These are phyloP conservation scores for Pseudogymnoascus sp. DNA, from an alignment of 2,329 filamentous ascomycete species.

Conservation along the genomic window DNA sequence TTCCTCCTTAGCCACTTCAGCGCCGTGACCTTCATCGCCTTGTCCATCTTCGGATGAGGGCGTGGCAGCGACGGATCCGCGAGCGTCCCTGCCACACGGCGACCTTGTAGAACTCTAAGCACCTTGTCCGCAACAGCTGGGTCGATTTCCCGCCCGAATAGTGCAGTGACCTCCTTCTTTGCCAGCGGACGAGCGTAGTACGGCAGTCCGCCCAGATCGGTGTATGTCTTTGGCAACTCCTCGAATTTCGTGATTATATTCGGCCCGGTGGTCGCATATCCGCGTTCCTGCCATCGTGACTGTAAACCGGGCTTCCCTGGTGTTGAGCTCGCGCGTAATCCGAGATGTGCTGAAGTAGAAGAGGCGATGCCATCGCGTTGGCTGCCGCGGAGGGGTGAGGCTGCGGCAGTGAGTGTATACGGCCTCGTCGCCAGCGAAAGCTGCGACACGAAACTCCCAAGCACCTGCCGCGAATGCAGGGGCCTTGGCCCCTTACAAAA, in stretches of 20 bases:
- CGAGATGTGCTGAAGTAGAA: not conserved
- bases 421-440: not conserved
- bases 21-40: constrained; percentile 36
- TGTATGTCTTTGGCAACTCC: constrained; percentile 48
- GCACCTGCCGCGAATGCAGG: not conserved
- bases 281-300: constrained; percentile 1
- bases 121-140: constrained; percentile 41
- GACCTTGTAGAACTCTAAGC: constrained; percentile 51
- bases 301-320: not conserved
- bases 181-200: constrained; percentile 44
- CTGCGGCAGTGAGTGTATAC: not conserved
- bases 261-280: not conserved
- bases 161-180: constrained; percentile 35
- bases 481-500: not conserved
- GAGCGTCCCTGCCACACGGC: constrained; percentile 54
- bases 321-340: not conserved
- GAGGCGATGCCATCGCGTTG: not conserved
- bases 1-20: constrained; percentile 47
- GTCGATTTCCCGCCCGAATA: constrained; percentile 44
- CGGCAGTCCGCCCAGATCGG: constrained; percentile 44
- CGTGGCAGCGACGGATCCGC: constrained; percentile 43
- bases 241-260: constrained; percentile 33
- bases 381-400: not conserved
- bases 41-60: not conserved
- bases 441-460: not conserved